Evolutionary conservation across 1,284 basidiomycete genomes (phyloP).

Genomic region (Sporisorium reilianum): DNA sequence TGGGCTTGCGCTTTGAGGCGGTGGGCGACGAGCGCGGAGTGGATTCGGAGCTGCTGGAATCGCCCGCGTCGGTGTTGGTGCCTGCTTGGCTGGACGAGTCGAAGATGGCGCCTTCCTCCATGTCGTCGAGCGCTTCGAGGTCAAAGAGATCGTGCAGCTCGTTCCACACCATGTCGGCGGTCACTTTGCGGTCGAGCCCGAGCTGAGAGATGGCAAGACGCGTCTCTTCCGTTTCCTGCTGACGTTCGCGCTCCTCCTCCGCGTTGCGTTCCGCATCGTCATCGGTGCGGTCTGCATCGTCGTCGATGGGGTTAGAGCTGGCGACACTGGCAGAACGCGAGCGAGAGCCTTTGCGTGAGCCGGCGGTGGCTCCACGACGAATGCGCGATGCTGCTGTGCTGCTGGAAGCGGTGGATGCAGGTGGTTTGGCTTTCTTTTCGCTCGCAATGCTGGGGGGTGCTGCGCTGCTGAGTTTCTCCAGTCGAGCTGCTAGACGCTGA

Average conservation of each 20-base stretch:
- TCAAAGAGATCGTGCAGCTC: slow-evolving; percentile 56
- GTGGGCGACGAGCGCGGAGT: slow-evolving; percentile 16
- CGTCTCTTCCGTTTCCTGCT: slow-evolving; percentile 35
- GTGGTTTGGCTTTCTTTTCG: slow-evolving; percentile 30
- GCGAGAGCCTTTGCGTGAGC: slow-evolving; percentile 30
- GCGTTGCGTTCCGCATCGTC: slow-evolving; percentile 36
- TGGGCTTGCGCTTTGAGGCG: slow-evolving; percentile 20
- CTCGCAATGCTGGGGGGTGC: slow-evolving; percentile 33
- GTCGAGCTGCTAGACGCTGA: slow-evolving; percentile 24
- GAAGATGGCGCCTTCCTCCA: slow-evolving; percentile 53
- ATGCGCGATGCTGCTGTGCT: slow-evolving; percentile 18
- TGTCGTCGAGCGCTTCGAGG: slow-evolving; percentile 57
- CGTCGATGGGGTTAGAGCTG: slow-evolving; percentile 34
- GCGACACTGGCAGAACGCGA: slow-evolving; percentile 46
- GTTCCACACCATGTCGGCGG: slow-evolving; percentile 44
- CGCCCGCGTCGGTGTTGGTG: slow-evolving; percentile 28
- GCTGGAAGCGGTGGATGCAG: slow-evolving; percentile 2
- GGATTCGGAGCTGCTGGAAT: slow-evolving; percentile 34
- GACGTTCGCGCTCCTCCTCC: slow-evolving; percentile 38
- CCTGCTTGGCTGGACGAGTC: slow-evolving; percentile 45
- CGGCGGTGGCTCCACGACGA: slow-evolving; percentile 15
- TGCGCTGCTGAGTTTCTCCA: slow-evolving; percentile 41
- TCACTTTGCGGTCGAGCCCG: slow-evolving; percentile 34
- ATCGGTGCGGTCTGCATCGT: slow-evolving; percentile 37
- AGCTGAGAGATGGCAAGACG: slow-evolving; percentile 43